Evolutionary conservation across 768 basidiomycete species (phyloP), one percentile per base, ranked within the genome.

Genomic region (Rhodotorula diobovata): DNA sequence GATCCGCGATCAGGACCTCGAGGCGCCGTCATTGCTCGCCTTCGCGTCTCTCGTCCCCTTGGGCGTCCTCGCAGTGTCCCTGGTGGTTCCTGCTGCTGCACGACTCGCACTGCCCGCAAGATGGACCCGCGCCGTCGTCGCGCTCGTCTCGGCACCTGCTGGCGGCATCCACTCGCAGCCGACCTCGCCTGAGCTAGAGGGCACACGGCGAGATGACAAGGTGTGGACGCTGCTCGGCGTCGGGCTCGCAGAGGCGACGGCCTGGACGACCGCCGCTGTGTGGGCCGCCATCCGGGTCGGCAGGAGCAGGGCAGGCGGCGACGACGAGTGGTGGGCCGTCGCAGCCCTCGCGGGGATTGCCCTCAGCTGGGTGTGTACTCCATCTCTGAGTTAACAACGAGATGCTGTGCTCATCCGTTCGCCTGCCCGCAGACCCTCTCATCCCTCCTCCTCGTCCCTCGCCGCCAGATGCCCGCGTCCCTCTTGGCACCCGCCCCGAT

Each of bases 401-500:
- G n/a, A n/a, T n/a, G n/a, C n/a, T n/a, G n/a, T n/a, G n/a, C 23
- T 2, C 10, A 23, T 21, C 54, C 39, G 2, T 21, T 23, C 32
- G 20, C 34, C n/a, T n/a, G 23, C 55, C 2, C 20, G 53, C 48
- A 69, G 68, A 39, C 50, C 4, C 14, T 69, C 46, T 60, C 63
- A 4, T 35, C 62, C 8, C 25, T 69, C 48, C 55, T 69, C 11
- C 39, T 69, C 15, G 25, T 64, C 25, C 48, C 57, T 0, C 56
- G 45, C 6, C 30, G 18, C 0, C 50, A n/a, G 2, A 30, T 18
- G 3, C 35, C 39, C 32, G 11, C 32, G 4, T 4, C 11, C 18
- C 67, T 25, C 32, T 45, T 51, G 0, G n/a, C 41, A 14, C 25
- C 71, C 6, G 67, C 61, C 2, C 67, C 67, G 4, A 39, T 68